Base-by-base conservation (phyloP, 2,329 filamentous ascomycete species). In the Chalaropsis thielavioides region DNA sequence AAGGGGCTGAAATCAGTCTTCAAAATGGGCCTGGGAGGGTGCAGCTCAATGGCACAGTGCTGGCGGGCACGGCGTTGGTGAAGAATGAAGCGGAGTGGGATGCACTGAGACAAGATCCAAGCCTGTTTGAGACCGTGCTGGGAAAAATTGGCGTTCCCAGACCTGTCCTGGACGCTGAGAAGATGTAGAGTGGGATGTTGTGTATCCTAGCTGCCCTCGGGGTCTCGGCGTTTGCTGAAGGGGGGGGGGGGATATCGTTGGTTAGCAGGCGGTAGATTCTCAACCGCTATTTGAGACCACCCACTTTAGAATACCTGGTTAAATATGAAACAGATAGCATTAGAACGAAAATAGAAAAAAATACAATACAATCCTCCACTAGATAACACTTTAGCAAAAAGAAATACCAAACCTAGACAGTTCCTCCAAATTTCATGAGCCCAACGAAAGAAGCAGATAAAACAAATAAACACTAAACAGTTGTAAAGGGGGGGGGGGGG, bases 51-150 rank as follows among this genome's bases (percentile, higher is more conserved):
- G 84, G 84, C 2, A 86, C 84, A 0, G 72, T 86, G n/a, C 71
- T 86, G 68, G 84, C 83, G 10, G 84, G 84, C 6, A 86, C 83
- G 10, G 81, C 83, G 31, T 73, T 87, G 64, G 83, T 86, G 17
- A 86, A 85, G 74, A 82, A 72, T 35, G 73, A 81, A 69, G 73
- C 71, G 2, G 83, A 85, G 72, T 86, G 82, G 82, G 74, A 83
- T 66, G 77, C 76, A 0, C 68, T 87, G 62, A 74, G 74, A 64
- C 72, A 72, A n/a, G 73, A 79, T 15, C 70, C 71, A 0, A 66
- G 66, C 1, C 38, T 62, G 13, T 58, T 69, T 11, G 56, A 67
- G 5, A 19, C 51, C 6, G 63, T 66, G 2, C 64, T 76, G 22
- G 66, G 65, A 58, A 61, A 66, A 13, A 72, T 77, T 65, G 75